These are phyloP conservation scores for Arachis hypogaea DNA, from an alignment of 306 rosid species.

Conservation along the genomic window DNA sequence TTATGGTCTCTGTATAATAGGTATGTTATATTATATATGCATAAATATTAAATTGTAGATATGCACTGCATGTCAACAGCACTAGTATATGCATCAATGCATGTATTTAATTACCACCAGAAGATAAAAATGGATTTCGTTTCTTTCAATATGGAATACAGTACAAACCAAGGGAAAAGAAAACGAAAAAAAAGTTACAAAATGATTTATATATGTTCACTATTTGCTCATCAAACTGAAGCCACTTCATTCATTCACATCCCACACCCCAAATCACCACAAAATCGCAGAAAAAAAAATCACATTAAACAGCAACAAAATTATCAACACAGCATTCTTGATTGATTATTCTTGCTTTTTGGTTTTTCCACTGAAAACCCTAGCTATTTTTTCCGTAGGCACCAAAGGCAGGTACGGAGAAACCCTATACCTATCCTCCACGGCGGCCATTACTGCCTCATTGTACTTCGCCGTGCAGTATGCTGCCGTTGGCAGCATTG, in stretches of 20 bases:
- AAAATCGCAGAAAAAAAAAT: background rate
- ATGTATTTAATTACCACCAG: background rate
- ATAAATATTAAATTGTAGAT: too few species aligned
- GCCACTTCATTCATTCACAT: background rate
- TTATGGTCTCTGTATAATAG: background rate
- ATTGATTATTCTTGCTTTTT: too few species aligned
- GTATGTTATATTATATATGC: too few species aligned
- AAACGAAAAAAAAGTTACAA: background rate
- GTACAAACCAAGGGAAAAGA: background rate
- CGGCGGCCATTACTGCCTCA: conserved; percentile 7
- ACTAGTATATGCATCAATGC: too few species aligned
- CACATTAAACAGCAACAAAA: background rate
- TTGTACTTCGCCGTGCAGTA: conserved; percentile 40
- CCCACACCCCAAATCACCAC: background rate
- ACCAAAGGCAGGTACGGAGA: conserved; percentile 38
- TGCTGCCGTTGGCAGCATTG: conserved; percentile 9
- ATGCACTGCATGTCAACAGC: too few species aligned
- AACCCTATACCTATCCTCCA: conserved; percentile 34
- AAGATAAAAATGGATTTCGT: background rate
- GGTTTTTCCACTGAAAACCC: background rate
- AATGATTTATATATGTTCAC: background rate
- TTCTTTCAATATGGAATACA: background rate
- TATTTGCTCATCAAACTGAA: background rate
- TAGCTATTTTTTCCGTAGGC: conserved; percentile 39
- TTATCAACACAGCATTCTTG: background rate